Evolutionary conservation across 352 stramenopile species (phyloP).

Genomic region (Discostella stelligera): DNA sequence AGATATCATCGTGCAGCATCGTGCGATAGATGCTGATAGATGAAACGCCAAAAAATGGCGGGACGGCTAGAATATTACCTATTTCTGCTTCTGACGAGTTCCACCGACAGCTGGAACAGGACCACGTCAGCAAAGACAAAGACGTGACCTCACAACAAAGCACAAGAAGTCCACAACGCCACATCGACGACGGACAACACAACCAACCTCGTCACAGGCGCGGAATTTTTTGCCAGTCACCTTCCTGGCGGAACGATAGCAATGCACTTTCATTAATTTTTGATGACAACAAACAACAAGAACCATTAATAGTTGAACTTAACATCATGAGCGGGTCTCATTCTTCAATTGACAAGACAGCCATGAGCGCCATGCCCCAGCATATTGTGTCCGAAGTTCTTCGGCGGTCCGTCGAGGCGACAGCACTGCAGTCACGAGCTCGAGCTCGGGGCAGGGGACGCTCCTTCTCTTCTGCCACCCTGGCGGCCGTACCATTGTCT

Average conservation of each 20-base stretch:
- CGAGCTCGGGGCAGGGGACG: not conserved
- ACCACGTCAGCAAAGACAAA: not conserved
- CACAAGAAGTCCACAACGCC: not conserved
- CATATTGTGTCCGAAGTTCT: not conserved
- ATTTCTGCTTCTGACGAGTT: not conserved
- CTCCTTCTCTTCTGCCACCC: not conserved
- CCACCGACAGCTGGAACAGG: not conserved
- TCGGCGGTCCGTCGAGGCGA: not conserved
- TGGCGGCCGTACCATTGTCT: not conserved
- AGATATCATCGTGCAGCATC: no score
- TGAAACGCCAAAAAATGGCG: not conserved
- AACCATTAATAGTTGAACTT: not conserved
- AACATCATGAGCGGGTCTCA: not conserved
- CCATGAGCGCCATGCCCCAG: not conserved
- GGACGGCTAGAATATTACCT: not conserved
- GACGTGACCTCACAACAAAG: not conserved
- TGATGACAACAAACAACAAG: not conserved
- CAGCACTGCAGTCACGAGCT: not conserved
- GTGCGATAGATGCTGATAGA: no score
- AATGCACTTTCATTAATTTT: no score
- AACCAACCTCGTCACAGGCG: no score
- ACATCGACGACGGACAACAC: not conserved
- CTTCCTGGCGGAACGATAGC: no score
- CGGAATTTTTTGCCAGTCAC: no score
- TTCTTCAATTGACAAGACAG: not conserved